Conservation (phyloP, 305 asterid species). For the Caryopteris hybrid region DNA sequence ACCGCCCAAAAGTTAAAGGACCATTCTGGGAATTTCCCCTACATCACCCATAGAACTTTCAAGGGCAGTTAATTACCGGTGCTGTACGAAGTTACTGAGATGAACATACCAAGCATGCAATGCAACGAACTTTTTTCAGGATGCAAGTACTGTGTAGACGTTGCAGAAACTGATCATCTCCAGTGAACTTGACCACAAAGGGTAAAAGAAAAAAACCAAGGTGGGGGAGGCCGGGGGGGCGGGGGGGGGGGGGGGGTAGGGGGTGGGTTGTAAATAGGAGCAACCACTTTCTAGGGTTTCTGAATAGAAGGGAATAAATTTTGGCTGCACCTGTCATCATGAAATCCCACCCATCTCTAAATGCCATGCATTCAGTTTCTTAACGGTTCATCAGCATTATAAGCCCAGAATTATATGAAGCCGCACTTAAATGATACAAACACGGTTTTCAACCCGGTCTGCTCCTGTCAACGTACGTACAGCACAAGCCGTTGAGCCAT, state of each 20-base stretch:
- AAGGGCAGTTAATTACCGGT: too few relatives aligned
- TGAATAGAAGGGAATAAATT: conserved; percentile 6
- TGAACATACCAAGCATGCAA: too few relatives aligned
- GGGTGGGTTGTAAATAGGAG: not conserved
- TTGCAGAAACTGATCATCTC: not conserved
- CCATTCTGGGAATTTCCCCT: too few relatives aligned
- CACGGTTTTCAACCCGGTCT: conserved; percentile 13
- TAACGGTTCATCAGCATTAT: conserved; percentile 21
- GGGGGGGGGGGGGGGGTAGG: too few relatives aligned
- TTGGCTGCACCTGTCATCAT: not conserved
- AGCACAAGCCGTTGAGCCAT: conserved; percentile 4
- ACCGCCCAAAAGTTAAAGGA: too few relatives aligned
- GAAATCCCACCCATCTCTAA: not conserved
- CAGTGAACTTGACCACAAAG: not conserved
- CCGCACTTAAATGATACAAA: conserved; percentile 1
- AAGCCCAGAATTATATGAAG: not conserved
- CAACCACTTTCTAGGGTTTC: conserved; percentile 12
- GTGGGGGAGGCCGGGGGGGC: too few relatives aligned
- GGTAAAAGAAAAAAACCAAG: not conserved
- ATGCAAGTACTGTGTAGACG: too few relatives aligned
- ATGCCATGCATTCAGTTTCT: conserved; percentile 20
- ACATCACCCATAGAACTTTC: too few relatives aligned
- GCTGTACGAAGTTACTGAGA: too few relatives aligned
- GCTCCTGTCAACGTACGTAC: too few relatives aligned
- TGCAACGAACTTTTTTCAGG: too few relatives aligned